A percentile compares a stretch with the other conserved stretches of the same genome.
Conservation (phyloP, 495 filamentous ascomycete genomes). For the Oleoguttula mirabilis region DNA sequence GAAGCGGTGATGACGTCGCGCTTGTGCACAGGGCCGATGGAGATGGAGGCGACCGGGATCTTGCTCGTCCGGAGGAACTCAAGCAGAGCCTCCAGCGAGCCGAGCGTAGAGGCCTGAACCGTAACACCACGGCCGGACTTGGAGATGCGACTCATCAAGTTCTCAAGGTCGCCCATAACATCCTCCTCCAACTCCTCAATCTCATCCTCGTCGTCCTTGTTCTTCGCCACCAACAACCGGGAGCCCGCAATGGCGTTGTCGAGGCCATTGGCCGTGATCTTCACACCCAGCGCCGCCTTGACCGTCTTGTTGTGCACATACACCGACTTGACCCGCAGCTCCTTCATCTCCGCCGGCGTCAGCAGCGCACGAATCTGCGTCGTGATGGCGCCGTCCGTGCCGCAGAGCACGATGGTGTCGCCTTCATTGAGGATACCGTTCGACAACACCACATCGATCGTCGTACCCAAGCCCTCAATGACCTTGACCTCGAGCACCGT, state of each 20-base stretch:
- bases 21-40: constrained; percentile 96
- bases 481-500: constrained; percentile 98
- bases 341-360: constrained; percentile 87
- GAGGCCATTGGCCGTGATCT: constrained; percentile 92
- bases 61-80: constrained; percentile 91
- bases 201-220: constrained; percentile 92
- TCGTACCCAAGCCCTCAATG: constrained; percentile 96
- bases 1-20: constrained; percentile 95
- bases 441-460: constrained; percentile 92
- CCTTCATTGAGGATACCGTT: constrained; percentile 95
- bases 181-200: constrained; percentile 92
- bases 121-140: constrained; percentile 86
- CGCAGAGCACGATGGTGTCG: constrained; percentile 88
- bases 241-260: constrained; percentile 97
- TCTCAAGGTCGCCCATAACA: constrained; percentile 89
- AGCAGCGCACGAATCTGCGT: constrained; percentile 96
- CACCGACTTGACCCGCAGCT: constrained; percentile 81
- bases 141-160: constrained; percentile 77
- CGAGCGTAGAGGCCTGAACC: constrained; percentile 94
- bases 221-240: constrained; percentile 80
- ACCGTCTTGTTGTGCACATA: constrained; percentile 99
- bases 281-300: constrained; percentile 96
- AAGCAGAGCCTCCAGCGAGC: constrained; percentile 89
- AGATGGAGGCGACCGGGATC: constrained; percentile 94
- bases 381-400: constrained; percentile 82